Base-by-base conservation (phyloP, 1,284 basidiomycete genomes). In the Rugosomyces carneus region DNA sequence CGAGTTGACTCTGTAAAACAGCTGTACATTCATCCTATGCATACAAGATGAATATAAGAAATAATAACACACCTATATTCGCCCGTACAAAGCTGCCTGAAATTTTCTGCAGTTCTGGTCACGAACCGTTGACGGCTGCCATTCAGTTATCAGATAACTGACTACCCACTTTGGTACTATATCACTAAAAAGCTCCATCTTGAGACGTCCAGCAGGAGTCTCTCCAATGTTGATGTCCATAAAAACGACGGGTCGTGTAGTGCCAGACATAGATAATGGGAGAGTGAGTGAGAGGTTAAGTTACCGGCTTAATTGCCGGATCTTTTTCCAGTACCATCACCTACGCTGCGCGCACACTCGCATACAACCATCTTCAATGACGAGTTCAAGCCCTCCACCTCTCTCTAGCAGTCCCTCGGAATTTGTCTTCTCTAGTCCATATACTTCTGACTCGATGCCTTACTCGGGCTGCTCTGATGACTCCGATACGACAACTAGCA, bases 201-300 rank as follows among this genome's bases (percentile, higher is more conserved):
- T 97, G 59, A 99, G 76, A 20, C 95, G 72, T 3, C 95, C 95
- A 3, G 90, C 91, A 31, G 91, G 86, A 0, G 90, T 94, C 66
- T 98, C 95, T 24, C 95, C 95, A 40, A 98, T 96, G 41, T 89
- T 81, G 51, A 98, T 74, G 63, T 99, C 95, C 78, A 99, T 94
- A 66, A 98, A 99, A 32, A 97, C 94, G 45, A 98, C 71, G 0
- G 95, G 95, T 23, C 91, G 76, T 0, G 69, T 65, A 10, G 54
- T 27, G 26, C 20, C 26, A 34, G 38, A 47, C 48, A 50, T 50
- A 40, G 23, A 34, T 32, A 40, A 26, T 31, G 23, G 39, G n/a
- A 15, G 36, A 32, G 8, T 31, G 31, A 34, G 10, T 15, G 31
- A n/a, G n/a, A 16, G n/a, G 4, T 34, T 16, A n/a, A 13, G 4